These are phyloP conservation scores for Elsinoe fawcettii DNA, from an alignment of 2,329 filamentous ascomycete species.

Conservation along the genomic window DNA sequence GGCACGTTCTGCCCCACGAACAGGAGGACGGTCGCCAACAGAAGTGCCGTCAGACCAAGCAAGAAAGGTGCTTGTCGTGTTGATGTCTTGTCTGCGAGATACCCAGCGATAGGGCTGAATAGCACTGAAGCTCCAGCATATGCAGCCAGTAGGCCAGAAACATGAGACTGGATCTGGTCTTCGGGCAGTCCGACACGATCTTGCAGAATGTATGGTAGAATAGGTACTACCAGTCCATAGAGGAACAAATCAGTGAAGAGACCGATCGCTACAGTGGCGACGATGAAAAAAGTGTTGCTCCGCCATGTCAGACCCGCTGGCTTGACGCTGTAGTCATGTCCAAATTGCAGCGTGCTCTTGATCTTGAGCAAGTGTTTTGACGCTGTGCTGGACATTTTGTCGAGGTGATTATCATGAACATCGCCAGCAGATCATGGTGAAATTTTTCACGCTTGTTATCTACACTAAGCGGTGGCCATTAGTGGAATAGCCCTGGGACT, in stretches of 20 bases:
- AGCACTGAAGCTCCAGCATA: conserved; percentile 49
- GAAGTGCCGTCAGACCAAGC: conserved; percentile 44
- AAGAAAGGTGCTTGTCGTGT: conserved; percentile 53
- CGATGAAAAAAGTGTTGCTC: conserved; percentile 53
- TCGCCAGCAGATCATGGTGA: not conserved
- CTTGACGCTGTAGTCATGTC: conserved; percentile 27
- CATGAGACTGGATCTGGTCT: conserved; percentile 44
- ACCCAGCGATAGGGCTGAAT: conserved; percentile 45
- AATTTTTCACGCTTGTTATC: not conserved
- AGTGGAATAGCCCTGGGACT: too few species aligned
- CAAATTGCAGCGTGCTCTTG: conserved; percentile 30
- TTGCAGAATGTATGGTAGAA: conserved; percentile 50
- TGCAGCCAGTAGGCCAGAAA: conserved; percentile 46
- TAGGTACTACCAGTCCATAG: conserved; percentile 52
- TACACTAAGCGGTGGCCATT: not conserved
- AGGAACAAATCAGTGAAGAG: conserved; percentile 54
- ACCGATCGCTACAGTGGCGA: conserved; percentile 48
- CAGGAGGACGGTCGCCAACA: conserved; percentile 49
- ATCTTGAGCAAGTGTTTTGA: conserved; percentile 17
- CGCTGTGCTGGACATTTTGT: conserved; percentile 14
- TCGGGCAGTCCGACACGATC: conserved; percentile 44
- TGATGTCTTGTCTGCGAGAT: conserved; percentile 46
- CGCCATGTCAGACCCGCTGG: conserved; percentile 43
- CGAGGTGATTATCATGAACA: not conserved
- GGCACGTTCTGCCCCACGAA: conserved; percentile 43